Conservation (phyloP, 1,284 basidiomycete species). For the Malassezia obtusa region DNA sequence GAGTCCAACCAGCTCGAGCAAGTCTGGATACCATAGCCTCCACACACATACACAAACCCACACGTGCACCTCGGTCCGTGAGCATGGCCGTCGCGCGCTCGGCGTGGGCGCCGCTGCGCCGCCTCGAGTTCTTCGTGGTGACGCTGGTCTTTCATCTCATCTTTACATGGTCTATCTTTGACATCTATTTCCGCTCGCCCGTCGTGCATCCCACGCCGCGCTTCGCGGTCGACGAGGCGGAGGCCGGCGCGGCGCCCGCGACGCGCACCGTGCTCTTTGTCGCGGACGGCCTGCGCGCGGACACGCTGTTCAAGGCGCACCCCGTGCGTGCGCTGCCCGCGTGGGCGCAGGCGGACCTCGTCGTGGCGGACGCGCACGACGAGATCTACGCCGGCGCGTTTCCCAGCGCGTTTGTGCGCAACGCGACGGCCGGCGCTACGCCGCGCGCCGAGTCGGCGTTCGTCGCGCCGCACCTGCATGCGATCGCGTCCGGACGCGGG, state of each 20-base stretch:
- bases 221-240: slow-evolving; percentile 17
- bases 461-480: slow-evolving; percentile 65
- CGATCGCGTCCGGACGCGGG: slow-evolving; percentile 58
- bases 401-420: slow-evolving; percentile 3
- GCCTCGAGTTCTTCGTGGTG: slow-evolving; percentile 50
- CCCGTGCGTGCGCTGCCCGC: slow-evolving; percentile 9
- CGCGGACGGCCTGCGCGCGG: slow-evolving; percentile 65
- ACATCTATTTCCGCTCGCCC: slow-evolving; percentile 69
- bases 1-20: slow-evolving; percentile 27
- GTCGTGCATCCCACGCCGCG: slow-evolving; percentile 43
- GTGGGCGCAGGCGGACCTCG: slow-evolving; percentile 21
- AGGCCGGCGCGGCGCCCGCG: slow-evolving; percentile 50
- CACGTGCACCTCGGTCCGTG: not conserved
- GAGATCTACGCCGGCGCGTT: not conserved
- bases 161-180: slow-evolving; percentile 55
- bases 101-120: not conserved
- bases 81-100: not conserved
- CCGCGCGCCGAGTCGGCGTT: slow-evolving; percentile 11
- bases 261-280: slow-evolving; percentile 71
- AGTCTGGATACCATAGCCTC: slow-evolving; percentile 16
- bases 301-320: slow-evolving; percentile 59
- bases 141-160: slow-evolving; percentile 34
- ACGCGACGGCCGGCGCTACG: not conserved
- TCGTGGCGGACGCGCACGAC: not conserved
- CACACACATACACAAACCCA: not conserved